Evolutionary conservation across 1,284 basidiomycete species (phyloP).

Genomic region (Malassezia arunalokei): DNA sequence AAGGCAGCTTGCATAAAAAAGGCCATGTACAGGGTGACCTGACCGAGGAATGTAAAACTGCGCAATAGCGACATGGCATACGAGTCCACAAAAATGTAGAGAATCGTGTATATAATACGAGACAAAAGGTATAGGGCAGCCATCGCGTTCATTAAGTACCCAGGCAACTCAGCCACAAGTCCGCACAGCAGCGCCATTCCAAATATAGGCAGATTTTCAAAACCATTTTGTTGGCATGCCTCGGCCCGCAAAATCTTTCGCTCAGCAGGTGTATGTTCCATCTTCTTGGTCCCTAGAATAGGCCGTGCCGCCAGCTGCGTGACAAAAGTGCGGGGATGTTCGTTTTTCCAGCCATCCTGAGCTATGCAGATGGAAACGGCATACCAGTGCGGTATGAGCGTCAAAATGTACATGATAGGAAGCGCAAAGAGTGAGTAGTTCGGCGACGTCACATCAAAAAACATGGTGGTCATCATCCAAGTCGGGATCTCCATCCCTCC

Average conservation of each 20-base stretch:
- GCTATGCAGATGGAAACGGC: neutral
- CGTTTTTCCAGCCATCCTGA: neutral
- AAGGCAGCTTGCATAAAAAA: neutral
- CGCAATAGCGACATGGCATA: neutral
- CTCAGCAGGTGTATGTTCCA: neutral
- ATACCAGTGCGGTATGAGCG: neutral
- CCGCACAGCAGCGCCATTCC: neutral
- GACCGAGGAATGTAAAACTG: neutral
- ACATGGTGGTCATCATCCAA: neutral
- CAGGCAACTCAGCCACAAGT: neutral
- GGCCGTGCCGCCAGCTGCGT: conserved; percentile 1
- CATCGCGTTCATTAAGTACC: neutral
- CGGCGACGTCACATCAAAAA: neutral
- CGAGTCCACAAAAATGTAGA: neutral
- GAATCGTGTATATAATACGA: neutral
- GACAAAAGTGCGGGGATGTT: neutral
- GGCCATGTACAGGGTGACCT: neutral
- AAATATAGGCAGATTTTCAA: neutral
- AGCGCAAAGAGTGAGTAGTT: conserved; percentile 1
- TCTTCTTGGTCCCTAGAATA: neutral
- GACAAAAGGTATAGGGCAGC: neutral
- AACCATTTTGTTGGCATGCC: conserved; percentile 2
- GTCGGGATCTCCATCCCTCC: no score
- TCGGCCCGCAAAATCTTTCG: neutral
- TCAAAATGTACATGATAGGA: neutral